Percentiles rank a stretch among this genome's conserved stretches.
Evolutionary conservation across 2,329 filamentous ascomycete species (phyloP).

Genomic region (Celoporthe dispersa): DNA sequence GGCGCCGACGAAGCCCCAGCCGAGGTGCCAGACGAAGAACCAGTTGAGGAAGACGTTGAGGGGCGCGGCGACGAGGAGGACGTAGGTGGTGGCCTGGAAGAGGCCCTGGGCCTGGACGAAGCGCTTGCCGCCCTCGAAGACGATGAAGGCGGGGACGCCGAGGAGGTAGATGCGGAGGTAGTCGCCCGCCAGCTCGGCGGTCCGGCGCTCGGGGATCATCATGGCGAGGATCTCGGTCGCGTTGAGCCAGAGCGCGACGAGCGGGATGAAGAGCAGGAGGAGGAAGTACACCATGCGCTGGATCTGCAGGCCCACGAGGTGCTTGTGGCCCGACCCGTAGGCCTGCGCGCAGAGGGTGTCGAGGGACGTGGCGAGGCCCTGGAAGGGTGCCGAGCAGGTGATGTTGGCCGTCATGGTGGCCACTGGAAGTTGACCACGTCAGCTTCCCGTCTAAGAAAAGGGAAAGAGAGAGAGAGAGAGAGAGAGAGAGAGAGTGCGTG

Average conservation of each 20-base stretch:
- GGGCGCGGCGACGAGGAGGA: conserved; percentile 75
- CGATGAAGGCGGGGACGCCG: conserved; percentile 75
- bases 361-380: conserved; percentile 85
- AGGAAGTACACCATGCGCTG: conserved; percentile 83
- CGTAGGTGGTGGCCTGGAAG: conserved; percentile 79
- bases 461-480: background rate
- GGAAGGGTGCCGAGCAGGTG: conserved; percentile 75
- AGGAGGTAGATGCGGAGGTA: conserved; percentile 73
- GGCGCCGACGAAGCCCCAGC: conserved; percentile 74
- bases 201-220: conserved; percentile 73
- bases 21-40: conserved; percentile 74
- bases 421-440: conserved; percentile 41
- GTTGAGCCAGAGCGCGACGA: conserved; percentile 70
- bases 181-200: conserved; percentile 71
- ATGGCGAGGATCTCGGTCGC: conserved; percentile 65
- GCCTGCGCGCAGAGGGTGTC: conserved; percentile 95
- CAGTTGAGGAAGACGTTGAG: conserved; percentile 79
- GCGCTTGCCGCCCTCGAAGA: conserved; percentile 77
- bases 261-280: conserved; percentile 71
- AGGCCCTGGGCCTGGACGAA: conserved; percentile 83
- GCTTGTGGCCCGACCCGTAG: conserved; percentile 87
- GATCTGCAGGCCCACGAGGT: conserved; percentile 82
- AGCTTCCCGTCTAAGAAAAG: conserved; percentile 19
- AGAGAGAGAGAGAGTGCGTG: background rate
- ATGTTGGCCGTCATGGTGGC: conserved; percentile 82